phyloP scores from a whole-genome alignment of 2,329 filamentous ascomycete genomes.

The Arthrobotrys sphaeroides region DNA sequence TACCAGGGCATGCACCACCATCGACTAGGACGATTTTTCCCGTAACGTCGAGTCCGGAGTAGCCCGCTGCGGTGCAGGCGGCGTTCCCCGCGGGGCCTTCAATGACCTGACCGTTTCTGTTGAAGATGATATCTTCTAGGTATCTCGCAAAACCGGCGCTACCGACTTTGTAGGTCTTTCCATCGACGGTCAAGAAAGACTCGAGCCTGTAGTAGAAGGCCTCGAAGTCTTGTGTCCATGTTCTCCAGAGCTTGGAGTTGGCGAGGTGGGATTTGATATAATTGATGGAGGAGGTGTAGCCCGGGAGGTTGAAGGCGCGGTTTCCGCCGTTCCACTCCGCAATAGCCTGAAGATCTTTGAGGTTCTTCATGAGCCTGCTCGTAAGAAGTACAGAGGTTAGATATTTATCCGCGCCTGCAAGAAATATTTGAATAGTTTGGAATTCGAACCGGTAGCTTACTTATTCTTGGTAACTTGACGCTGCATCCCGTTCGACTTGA shows the following conservation, averaged over 20 bases:
- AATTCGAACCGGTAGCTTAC: constrained; percentile 56
- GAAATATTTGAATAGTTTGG: no score
- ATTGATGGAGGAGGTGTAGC: constrained; percentile 70
- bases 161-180: constrained; percentile 53
- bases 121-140: constrained; percentile 58
- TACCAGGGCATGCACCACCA: constrained; percentile 61
- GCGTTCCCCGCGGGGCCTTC: constrained; percentile 62
- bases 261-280: constrained; percentile 66
- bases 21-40: constrained; percentile 63
- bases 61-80: constrained; percentile 61
- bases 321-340: constrained; percentile 68
- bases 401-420: background rate
- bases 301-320: constrained; percentile 69
- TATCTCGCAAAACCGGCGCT: constrained; percentile 62
- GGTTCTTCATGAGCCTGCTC: constrained; percentile 66
- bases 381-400: background rate
- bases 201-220: constrained; percentile 63
- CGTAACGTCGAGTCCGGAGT: constrained; percentile 61
- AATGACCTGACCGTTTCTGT: constrained; percentile 62
- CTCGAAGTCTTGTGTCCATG: constrained; percentile 66
- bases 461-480: constrained; percentile 61
- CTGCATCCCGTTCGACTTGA: constrained; percentile 61
- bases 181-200: constrained; percentile 59
- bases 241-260: constrained; percentile 57
- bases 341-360: constrained; percentile 68